Conservation (phyloP, 2,329 filamentous ascomycete genomes). For the Metarhizium humberi region DNA sequence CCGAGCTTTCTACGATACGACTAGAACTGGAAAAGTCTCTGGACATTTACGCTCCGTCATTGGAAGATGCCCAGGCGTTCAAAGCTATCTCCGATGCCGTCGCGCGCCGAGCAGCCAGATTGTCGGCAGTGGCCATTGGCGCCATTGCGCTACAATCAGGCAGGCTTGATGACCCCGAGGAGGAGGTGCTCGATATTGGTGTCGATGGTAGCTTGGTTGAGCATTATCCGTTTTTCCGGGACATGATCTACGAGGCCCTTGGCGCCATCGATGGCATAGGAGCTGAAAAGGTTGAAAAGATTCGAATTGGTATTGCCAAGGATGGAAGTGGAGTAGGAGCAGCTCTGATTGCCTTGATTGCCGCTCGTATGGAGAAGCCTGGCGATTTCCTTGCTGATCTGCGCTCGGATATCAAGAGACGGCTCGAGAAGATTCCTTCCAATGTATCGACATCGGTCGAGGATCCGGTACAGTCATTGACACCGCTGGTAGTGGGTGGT, state of each 20-base stretch:
- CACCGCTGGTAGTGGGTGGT: constrained; percentile 22
- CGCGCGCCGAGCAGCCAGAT: constrained; percentile 76
- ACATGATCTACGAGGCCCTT: constrained; percentile 77
- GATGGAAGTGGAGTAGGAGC: constrained; percentile 81
- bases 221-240: constrained; percentile 88
- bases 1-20: constrained; percentile 63
- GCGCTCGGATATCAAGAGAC: constrained; percentile 27
- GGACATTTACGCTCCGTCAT: constrained; percentile 63
- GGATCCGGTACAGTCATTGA: constrained; percentile 21
- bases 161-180: constrained; percentile 52
- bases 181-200: constrained; percentile 76
- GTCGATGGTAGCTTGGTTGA: constrained; percentile 93
- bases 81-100: constrained; percentile 76
- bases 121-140: constrained; percentile 80
- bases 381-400: constrained; percentile 33
- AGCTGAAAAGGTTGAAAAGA: constrained; percentile 66
- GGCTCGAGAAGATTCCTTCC: constrained; percentile 23
- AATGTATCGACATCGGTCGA: constrained; percentile 16
- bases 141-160: constrained; percentile 76
- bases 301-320: constrained; percentile 92
- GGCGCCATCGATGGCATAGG: constrained; percentile 71
- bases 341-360: constrained; percentile 86
- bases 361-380: constrained; percentile 54
- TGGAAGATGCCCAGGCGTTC: constrained; percentile 81
- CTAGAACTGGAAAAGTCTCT: constrained; percentile 70